Base-by-base conservation (phyloP, 306 rosid species). In the Dalbergia oliveri region DNA sequence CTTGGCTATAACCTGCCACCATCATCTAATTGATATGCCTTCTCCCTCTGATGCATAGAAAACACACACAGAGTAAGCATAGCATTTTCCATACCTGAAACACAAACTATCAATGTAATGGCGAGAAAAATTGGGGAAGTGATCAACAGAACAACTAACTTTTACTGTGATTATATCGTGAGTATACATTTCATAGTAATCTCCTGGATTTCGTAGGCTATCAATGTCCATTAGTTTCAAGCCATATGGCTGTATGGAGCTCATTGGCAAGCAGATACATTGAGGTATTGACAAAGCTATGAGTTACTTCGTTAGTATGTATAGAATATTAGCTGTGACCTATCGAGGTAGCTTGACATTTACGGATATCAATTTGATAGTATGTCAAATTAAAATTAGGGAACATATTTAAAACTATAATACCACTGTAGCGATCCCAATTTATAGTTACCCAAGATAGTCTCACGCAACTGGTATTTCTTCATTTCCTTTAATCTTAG, bases 401-500 rank as follows among this genome's bases (percentile, higher is more conserved):
- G 61, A 58, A 31, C 74, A 76, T 21, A 81, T 45, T 57, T 66
- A 49, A 49, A 75, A 49, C 63, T 56, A 45, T 53, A 37, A 50
- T 51, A 23, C 9, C 76, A 68, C 10, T 9, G 10, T 31, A 57
- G 45, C 8, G 34, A 66, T 47, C 16, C 74, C 62, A 44, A 74
- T 80, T 73, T 78, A 13, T 18, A 76, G 47, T 34, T 58, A 51
- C 67, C 69, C 67, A 5, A 14, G 62, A 78, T 73, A 53, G 12
- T 69, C 45, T 79, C 68, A 58, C 69, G 51, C 65, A 78, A 37
- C 50, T 45, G 37, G 45, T 43, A 5, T 34, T 39, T 83, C 73
- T 64, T 69, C 66, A 39, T 79, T 49, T 66, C 80, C 63, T 66
- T 41, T 72, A 39, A 62, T 62, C 65, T 66, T 79, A 9, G 62